Percentiles rank a stretch among this genome's conserved stretches.
These are phyloP conservation scores for Sporisorium iseilematis-ciliati DNA, from an alignment of 1,284 basidiomycete species.

Conservation along the genomic window DNA sequence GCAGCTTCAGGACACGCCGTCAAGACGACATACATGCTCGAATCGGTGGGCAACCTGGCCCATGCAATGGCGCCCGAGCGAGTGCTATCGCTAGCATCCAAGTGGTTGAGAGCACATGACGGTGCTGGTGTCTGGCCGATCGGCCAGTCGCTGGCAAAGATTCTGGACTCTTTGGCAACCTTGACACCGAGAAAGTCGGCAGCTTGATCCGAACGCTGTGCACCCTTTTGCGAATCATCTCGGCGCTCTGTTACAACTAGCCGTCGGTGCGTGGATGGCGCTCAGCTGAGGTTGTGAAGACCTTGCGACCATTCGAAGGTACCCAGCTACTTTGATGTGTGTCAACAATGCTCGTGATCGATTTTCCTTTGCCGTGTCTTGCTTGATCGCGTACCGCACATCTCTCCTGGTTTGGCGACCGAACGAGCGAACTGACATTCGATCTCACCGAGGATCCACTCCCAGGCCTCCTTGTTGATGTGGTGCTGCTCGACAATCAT, in stretches of 20 bases:
- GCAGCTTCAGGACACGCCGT: neutral
- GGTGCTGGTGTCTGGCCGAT: constrained; percentile 23
- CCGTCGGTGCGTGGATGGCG: too few relatives aligned
- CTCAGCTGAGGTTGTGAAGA: too few relatives aligned
- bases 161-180: constrained; percentile 17
- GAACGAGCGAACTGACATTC: constrained; percentile 81
- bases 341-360: too few relatives aligned
- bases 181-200: constrained; percentile 2
- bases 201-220: too few relatives aligned
- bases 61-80: constrained; percentile 14
- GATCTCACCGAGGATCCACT: constrained; percentile 97
- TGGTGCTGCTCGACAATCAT: constrained; percentile 68
- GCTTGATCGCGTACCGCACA: constrained; percentile 99
- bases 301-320: too few relatives aligned
- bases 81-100: constrained; percentile 14
- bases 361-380: too few relatives aligned
- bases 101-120: constrained; percentile 20
- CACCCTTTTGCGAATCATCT: too few relatives aligned
- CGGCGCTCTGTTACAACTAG: too few relatives aligned
- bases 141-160: constrained; percentile 30
- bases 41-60: constrained; percentile 64
- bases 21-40: constrained; percentile 77
- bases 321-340: too few relatives aligned
- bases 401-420: constrained; percentile 92
- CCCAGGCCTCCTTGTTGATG: constrained; percentile 79